Percentiles rank a stretch among this genome's conserved stretches.
Conservation (phyloP, 2,329 filamentous ascomycete genomes). For the Trichoderma cornu-damae region DNA sequence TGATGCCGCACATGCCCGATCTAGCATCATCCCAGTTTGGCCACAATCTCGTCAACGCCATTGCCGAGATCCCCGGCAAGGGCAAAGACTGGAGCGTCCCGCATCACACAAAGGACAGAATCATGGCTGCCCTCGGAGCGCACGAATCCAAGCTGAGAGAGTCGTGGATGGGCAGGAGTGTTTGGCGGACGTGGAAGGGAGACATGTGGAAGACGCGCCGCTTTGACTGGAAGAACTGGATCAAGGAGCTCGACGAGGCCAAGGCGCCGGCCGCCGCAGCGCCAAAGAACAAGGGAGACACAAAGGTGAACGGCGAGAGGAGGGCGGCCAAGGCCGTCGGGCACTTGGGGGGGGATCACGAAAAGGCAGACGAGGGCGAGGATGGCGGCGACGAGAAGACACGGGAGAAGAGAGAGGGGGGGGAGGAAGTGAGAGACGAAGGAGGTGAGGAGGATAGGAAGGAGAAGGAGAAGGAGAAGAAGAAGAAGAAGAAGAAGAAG, state of each 20-base stretch:
- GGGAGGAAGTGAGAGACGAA: background rate
- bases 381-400: background rate
- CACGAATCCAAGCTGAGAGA: slow-evolving; percentile 48
- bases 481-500: slow-evolving; percentile 12
- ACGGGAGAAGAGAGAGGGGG: background rate
- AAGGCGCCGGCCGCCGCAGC: slow-evolving; percentile 21
- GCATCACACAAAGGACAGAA: slow-evolving; percentile 53
- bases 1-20: slow-evolving; percentile 42
- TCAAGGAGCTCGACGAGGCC: slow-evolving; percentile 42
- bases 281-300: slow-evolving; percentile 12
- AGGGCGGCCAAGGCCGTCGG: background rate
- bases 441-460: background rate
- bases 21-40: slow-evolving; percentile 48
- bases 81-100: slow-evolving; percentile 46
- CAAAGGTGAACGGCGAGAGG: background rate
- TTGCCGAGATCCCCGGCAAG: slow-evolving; percentile 47
- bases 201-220: slow-evolving; percentile 52
- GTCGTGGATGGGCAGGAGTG: slow-evolving; percentile 50
- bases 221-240: slow-evolving; percentile 53
- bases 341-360: background rate
- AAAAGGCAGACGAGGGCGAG: background rate
- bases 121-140: slow-evolving; percentile 46
- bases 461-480: slow-evolving; percentile 7
- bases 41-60: slow-evolving; percentile 46
- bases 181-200: slow-evolving; percentile 55